Conservation (phyloP, 1,284 basidiomycete species). For the Rhodotorula sp. region DNA sequence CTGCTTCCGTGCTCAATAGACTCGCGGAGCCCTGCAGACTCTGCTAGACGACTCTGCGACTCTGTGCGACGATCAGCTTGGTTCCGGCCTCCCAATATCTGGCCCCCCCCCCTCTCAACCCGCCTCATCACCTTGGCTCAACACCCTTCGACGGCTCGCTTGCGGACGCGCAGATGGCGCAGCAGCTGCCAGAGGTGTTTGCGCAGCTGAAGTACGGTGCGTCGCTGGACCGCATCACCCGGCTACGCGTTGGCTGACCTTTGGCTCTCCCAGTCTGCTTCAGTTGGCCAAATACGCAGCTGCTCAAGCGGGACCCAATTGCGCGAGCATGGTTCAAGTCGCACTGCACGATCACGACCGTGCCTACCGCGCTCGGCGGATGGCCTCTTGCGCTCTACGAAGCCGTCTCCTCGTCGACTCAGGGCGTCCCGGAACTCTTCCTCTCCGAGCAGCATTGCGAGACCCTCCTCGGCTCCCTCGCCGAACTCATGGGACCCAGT, state of each 20-base stretch:
- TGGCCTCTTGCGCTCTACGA: slow-evolving; percentile 23
- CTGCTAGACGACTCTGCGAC: no score
- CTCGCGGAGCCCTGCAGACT: no score
- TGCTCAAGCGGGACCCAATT: slow-evolving; percentile 26
- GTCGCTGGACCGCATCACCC: neutral
- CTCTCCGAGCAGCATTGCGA: slow-evolving; percentile 6
- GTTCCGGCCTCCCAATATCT: no score
- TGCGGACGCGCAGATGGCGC: neutral
- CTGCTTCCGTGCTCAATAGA: no score
- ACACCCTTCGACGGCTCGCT: neutral
- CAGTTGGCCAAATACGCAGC: slow-evolving; percentile 24
- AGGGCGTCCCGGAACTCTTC: slow-evolving; percentile 27
- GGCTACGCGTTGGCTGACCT: neutral
- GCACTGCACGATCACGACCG: slow-evolving; percentile 7
- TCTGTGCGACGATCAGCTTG: no score
- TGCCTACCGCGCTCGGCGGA: slow-evolving; percentile 14
- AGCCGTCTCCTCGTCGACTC: neutral
- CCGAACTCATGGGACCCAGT: slow-evolving; percentile 23
- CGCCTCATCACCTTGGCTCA: no score
- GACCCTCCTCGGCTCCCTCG: slow-evolving; percentile 10
- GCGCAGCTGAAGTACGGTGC: slow-evolving; percentile 21
- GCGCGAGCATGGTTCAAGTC: slow-evolving; percentile 18
- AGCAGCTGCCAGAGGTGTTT: neutral
- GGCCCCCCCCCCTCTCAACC: no score
- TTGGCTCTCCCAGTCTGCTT: slow-evolving; percentile 14